Base-by-base conservation (phyloP, 2,329 filamentous ascomycete genomes). In the Cladosporium halotolerans region DNA sequence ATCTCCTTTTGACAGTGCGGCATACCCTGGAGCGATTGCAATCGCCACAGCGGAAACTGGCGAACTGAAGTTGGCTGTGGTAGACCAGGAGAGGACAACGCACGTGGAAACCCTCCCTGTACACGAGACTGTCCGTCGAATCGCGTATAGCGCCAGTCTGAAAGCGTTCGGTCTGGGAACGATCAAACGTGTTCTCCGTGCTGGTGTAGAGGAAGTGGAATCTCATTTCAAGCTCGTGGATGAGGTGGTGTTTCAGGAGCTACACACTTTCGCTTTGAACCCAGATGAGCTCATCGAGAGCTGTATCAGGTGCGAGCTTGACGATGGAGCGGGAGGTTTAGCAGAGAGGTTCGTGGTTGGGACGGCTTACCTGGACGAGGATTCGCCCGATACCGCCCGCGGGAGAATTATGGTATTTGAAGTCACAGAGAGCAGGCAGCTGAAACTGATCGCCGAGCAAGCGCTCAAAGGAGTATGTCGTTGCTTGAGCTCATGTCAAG, bases 201-300 rank as follows among this genome's bases (percentile, higher is more conserved):
- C 81, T 8, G 87, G 86, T 11, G 83, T 83, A 58, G 93, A 99
- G 68, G 71, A 84, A 3, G 79, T 96, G 10, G 80, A 81, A 9
- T 92, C 88, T 62, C 84, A 84, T n/a, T 88, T 99, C 65, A 86
- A 86, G 63, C 79, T 99, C 1, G 90, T 95, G 1, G 92, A 99
- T 62, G 93, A 97, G 65, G 83, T 96, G 33, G 76, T 89, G 14
- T 96, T 97, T 69, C 83, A 87, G 56, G 80, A 86, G 48, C 76
- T 96, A 0, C 89, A 86, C 60, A 81, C 84, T 0, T 85, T 88
- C 57, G 68, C 79, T 6, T 72, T 97, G 8, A 73, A 80, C 32
- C 70, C 76, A 41, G 75, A 80, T 11, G 93, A 99, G 70, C 74
- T 97, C 43, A 82, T 96, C 3, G 93, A 97, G 69, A 84, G 86